phyloP scores from a whole-genome alignment of 495 filamentous ascomycete genomes.

The Neurospora sp. region DNA sequence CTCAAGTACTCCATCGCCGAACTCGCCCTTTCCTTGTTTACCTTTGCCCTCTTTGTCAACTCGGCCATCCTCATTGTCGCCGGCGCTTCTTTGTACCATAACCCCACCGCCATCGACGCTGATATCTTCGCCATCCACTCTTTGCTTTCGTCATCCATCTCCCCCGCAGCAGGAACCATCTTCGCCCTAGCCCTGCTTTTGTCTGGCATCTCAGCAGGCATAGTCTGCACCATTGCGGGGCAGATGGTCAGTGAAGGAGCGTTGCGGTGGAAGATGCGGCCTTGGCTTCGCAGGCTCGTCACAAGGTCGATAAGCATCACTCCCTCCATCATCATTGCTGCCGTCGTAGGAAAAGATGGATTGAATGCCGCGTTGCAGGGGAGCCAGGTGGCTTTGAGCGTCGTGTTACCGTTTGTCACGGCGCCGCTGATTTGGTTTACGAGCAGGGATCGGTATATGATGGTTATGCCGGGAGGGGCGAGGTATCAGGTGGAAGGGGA shows the following conservation, averaged over 20 bases:
- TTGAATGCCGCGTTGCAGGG: constrained; percentile 65
- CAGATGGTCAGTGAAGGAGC: constrained; percentile 79
- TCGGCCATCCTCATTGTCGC: constrained; percentile 83
- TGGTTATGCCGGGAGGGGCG: constrained; percentile 37
- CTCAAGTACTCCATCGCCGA: constrained; percentile 73
- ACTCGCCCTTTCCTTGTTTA: constrained; percentile 68
- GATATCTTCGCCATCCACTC: constrained; percentile 76
- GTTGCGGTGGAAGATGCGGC: constrained; percentile 56
- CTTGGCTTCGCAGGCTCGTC: constrained; percentile 62
- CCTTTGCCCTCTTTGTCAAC: constrained; percentile 92
- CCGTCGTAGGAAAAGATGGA: constrained; percentile 60
- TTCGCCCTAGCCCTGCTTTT: constrained; percentile 70
- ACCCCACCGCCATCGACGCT: constrained; percentile 45
- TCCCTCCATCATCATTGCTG: constrained; percentile 74
- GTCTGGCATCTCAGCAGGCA: constrained; percentile 67
- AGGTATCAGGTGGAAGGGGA: constrained; percentile 16
- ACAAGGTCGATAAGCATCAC: constrained; percentile 70
- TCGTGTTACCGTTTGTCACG: constrained; percentile 71
- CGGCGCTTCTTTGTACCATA: constrained; percentile 63
- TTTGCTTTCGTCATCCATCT: constrained; percentile 59
- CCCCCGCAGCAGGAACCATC: constrained; percentile 60
- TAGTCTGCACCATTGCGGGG: constrained; percentile 75
- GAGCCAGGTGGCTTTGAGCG: constrained; percentile 69
- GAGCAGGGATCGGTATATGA: constrained; percentile 73
- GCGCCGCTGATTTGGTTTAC: constrained; percentile 87